These are phyloP conservation scores for Lentinus brumalis DNA, from an alignment of 768 basidiomycete genomes.

Conservation along the genomic window DNA sequence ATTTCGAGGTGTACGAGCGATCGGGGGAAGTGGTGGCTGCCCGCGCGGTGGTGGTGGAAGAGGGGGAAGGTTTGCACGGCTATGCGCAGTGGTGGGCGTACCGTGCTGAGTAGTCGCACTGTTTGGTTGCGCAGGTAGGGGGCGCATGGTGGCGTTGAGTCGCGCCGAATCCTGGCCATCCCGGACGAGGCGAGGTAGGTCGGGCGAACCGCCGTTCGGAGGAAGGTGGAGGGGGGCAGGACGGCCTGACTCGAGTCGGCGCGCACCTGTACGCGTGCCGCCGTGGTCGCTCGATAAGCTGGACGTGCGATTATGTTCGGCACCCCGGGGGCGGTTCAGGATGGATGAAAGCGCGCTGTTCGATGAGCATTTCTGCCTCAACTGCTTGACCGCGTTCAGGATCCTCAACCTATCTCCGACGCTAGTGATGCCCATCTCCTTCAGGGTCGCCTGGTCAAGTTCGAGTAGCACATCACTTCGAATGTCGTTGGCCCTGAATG, in stretches of 20 bases:
- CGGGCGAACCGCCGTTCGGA: constrained; percentile 50
- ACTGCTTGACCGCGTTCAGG: constrained; percentile 76
- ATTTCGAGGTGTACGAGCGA: constrained; percentile 30
- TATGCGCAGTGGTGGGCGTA: constrained; percentile 39
- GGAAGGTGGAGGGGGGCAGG: constrained; percentile 84
- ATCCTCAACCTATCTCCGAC: constrained; percentile 93
- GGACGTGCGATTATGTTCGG: constrained; percentile 24
- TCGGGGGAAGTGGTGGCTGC: constrained; percentile 51
- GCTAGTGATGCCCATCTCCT: constrained; percentile 87
- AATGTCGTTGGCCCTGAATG: constrained; percentile 88
- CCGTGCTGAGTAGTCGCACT: constrained; percentile 28
- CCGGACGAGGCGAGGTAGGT: constrained; percentile 74
- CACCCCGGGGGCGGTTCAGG: constrained; percentile 24
- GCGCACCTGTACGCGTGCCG: constrained; percentile 35
- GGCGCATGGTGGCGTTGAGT: constrained; percentile 41
- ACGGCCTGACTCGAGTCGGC: constrained; percentile 61
- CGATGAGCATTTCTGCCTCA: constrained; percentile 59
- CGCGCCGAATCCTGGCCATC: constrained; percentile 59
- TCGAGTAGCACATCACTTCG: constrained; percentile 90
- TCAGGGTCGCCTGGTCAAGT: constrained; percentile 81
- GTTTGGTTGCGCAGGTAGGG: constrained; percentile 50
- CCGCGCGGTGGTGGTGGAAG: constrained; percentile 69
- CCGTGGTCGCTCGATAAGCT: constrained; percentile 25
- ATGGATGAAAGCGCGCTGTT: constrained; percentile 20
- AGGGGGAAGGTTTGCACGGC: constrained; percentile 58